These are phyloP conservation scores for Xerocomus brunneocitrinus DNA, from an alignment of 768 basidiomycete genomes.

Conservation along the genomic window DNA sequence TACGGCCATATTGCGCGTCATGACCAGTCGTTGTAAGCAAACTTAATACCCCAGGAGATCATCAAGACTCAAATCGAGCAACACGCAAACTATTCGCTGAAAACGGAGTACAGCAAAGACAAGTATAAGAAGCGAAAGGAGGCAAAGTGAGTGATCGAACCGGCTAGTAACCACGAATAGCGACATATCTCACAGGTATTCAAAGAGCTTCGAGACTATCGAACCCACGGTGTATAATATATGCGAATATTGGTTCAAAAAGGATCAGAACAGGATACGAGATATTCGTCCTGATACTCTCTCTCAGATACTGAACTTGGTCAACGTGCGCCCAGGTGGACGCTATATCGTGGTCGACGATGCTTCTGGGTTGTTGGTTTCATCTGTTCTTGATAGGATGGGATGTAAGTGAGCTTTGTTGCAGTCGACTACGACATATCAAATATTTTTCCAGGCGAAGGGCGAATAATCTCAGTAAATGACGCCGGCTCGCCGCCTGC, in stretches of 20 bases:
- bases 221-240: conserved; percentile 87
- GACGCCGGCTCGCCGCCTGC: conserved; percentile 92
- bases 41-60: conserved; percentile 64
- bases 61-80: conserved; percentile 91
- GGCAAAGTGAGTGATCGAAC: conserved; percentile 66
- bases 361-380: conserved; percentile 82
- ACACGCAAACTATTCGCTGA: conserved; percentile 87
- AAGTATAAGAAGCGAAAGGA: conserved; percentile 97
- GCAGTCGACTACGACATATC: background rate
- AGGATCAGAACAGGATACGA: conserved; percentile 76
- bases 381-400: conserved; percentile 80
- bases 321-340: conserved; percentile 83
- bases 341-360: conserved; percentile 88
- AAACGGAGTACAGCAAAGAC: conserved; percentile 98
- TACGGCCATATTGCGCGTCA: conserved; percentile 31
- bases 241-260: conserved; percentile 82
- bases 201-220: conserved; percentile 80
- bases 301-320: conserved; percentile 81
- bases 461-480: conserved; percentile 77
- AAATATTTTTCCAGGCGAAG: conserved; percentile 51
- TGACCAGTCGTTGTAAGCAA: conserved; percentile 5
- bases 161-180: background rate
- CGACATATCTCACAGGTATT: conserved; percentile 53
- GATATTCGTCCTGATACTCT: conserved; percentile 85
- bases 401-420: conserved; percentile 50